Conservation (phyloP, 2,329 filamentous ascomycete genomes). For the Paradendryphiella salina region DNA sequence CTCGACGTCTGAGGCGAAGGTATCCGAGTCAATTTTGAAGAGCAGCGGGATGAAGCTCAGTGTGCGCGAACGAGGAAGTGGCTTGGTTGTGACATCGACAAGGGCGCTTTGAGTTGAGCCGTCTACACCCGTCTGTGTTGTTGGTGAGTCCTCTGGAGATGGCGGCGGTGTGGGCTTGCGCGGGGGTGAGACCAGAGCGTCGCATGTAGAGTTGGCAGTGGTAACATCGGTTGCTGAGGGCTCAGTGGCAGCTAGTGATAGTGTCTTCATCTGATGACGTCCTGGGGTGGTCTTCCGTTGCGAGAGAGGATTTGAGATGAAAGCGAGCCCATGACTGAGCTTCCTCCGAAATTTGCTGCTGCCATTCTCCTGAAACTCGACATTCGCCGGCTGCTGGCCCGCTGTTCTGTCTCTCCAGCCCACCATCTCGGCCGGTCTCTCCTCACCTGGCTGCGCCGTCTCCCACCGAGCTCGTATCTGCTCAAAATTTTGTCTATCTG, state of each 20-base stretch:
- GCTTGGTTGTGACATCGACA: conserved; percentile 21
- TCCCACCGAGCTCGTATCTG: conserved; percentile 43
- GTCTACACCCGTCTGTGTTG: background rate
- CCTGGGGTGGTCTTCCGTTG: conserved; percentile 33
- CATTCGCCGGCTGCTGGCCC: conserved; percentile 14
- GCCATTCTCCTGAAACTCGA: conserved; percentile 14
- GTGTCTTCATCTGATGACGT: conserved; percentile 14
- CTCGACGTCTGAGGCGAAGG: conserved; percentile 7
- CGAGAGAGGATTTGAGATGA: conserved; percentile 39
- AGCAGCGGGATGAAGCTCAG: conserved; percentile 41
- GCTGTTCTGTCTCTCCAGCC: conserved; percentile 32
- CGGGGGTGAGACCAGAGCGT: conserved; percentile 15
- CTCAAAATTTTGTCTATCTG: conserved; percentile 40
- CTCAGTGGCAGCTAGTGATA: conserved; percentile 16
- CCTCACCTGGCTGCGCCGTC: conserved; percentile 22
- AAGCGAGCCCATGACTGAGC: conserved; percentile 40
- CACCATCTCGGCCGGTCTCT: conserved; percentile 27
- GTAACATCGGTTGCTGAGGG: conserved; percentile 12
- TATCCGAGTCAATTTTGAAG: conserved; percentile 16
- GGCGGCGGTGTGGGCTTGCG: conserved; percentile 5
- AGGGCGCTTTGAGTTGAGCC: conserved; percentile 6
- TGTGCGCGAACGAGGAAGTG: conserved; percentile 37
- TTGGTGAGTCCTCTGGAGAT: background rate
- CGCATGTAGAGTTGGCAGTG: conserved; percentile 4
- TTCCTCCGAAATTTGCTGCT: conserved; percentile 39